Conservation (phyloP, 139 green algal species). For the Chlamydomonas schloesseri region DNA sequence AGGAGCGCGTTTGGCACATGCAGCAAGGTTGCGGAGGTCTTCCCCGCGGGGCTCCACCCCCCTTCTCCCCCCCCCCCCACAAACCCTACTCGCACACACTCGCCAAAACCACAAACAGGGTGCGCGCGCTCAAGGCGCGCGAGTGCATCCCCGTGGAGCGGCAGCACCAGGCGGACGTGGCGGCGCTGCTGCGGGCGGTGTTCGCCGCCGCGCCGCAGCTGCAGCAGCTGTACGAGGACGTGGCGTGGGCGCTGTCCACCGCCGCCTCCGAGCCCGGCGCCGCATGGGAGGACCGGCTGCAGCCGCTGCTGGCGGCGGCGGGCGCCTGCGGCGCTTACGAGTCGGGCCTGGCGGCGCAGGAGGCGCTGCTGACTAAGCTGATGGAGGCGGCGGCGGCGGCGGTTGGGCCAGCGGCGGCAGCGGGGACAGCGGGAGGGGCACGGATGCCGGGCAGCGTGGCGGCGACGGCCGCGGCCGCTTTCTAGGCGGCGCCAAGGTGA, state of each 20-base stretch:
- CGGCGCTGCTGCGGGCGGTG: neutral
- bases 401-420: too few relatives aligned
- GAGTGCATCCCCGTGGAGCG: conserved; percentile 49
- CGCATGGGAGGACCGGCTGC: conserved; percentile 38
- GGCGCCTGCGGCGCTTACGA: conserved; percentile 13
- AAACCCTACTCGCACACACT: neutral
- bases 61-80: too few relatives aligned
- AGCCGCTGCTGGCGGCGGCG: conserved; percentile 11
- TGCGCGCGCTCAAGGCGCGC: conserved; percentile 30
- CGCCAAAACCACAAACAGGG: neutral
- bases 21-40: too few relatives aligned
- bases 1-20: too few relatives aligned
- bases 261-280: neutral
- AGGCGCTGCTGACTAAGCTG: neutral
- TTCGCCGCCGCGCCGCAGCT: neutral
- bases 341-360: neutral
- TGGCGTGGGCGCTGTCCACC: conserved; percentile 28
- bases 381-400: neutral
- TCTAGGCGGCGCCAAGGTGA: too few relatives aligned
- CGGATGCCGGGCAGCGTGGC: neutral
- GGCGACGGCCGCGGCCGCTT: too few relatives aligned
- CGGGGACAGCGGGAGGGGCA: too few relatives aligned
- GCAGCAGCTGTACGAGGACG: conserved; percentile 21
- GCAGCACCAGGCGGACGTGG: conserved; percentile 36
- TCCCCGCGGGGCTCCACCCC: too few relatives aligned